Percentiles rank a stretch among this genome's conserved stretches.
Conservation (phyloP, 1,284 basidiomycete genomes). For the Cutaneotrichosporon cavernicola region DNA sequence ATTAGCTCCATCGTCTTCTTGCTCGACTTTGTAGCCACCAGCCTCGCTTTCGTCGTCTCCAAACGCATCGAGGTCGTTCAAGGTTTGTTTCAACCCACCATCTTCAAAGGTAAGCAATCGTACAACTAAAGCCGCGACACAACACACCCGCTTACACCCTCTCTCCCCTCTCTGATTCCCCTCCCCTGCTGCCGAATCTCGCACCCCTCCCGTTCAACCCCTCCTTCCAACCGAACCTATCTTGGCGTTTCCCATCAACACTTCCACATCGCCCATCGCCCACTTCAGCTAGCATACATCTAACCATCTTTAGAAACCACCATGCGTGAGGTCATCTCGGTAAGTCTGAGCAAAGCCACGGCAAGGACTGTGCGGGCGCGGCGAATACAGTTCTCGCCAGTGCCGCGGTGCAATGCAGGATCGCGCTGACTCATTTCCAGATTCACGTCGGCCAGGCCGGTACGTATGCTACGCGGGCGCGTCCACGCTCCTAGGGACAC, state of each 20-base stretch:
- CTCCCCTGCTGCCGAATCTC: conserved; percentile 4
- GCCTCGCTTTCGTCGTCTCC: background rate
- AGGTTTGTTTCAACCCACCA: conserved; percentile 10
- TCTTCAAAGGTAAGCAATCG: conserved; percentile 9
- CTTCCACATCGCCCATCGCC: background rate
- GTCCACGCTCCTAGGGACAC: background rate
- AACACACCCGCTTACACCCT: conserved; percentile 6
- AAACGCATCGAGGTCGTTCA: conserved; percentile 6
- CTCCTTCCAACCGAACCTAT: conserved; percentile 4
- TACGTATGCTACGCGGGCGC: conserved; percentile 27
- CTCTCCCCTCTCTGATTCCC: background rate
- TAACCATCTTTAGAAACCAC: conserved; percentile 16
- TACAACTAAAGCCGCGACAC: background rate
- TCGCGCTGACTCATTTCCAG: conserved; percentile 26
- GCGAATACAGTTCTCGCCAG: background rate
- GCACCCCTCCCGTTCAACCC: conserved; percentile 4
- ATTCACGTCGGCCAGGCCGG: conserved; percentile 55
- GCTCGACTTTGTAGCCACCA: background rate
- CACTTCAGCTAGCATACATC: conserved; percentile 6
- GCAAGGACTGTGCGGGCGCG: background rate
- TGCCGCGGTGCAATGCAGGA: background rate
- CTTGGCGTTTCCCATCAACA: conserved; percentile 1
- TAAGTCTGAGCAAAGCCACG: conserved; percentile 27
- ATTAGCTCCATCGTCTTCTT: conserved; percentile 3
- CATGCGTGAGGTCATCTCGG: conserved; percentile 53